Evolutionary conservation across 1,284 basidiomycete species (phyloP).

Genomic region (Puccinia sorghi): DNA sequence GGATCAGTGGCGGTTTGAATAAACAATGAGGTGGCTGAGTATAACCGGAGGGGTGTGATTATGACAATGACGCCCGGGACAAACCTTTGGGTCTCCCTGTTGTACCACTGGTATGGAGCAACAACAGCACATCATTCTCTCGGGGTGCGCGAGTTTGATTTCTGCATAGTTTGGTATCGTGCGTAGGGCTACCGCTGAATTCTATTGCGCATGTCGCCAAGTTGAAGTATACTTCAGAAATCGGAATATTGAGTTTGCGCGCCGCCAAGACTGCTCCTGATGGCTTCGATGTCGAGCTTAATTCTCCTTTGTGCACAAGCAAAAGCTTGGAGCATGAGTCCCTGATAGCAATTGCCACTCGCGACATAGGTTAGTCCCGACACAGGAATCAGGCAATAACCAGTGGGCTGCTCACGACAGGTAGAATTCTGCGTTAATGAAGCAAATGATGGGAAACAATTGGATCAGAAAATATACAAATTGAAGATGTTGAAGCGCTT

Average conservation of each 20-base stretch:
- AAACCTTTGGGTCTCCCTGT: conserved; percentile 63
- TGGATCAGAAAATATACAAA: not conserved
- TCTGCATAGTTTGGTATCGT: not conserved
- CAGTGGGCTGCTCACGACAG: conserved; percentile 20
- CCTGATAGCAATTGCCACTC: not conserved
- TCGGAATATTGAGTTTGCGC: conserved; percentile 32
- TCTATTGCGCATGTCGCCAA: not conserved
- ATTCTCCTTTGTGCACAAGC: conserved; percentile 33
- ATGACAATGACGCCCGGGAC: not conserved
- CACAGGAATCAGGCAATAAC: not conserved
- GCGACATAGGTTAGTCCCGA: not conserved
- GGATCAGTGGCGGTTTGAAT: not conserved
- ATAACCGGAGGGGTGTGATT: not conserved
- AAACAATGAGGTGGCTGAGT: not conserved
- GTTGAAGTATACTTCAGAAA: conserved; percentile 35
- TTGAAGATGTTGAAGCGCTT: conserved; percentile 54
- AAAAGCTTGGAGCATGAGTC: conserved; percentile 38
- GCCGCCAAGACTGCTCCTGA: conserved; percentile 42
- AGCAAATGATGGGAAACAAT: not conserved
- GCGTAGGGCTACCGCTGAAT: not conserved
- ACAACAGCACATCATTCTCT: conserved; percentile 31
- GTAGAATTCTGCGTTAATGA: conserved; percentile 34
- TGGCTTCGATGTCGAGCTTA: not conserved
- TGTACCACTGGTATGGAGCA: conserved; percentile 66
- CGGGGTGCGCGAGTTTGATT: conserved; percentile 9